Base-by-base conservation (phyloP, 2,329 filamentous ascomycete species). In the Dactylellina leptospora region DNA sequence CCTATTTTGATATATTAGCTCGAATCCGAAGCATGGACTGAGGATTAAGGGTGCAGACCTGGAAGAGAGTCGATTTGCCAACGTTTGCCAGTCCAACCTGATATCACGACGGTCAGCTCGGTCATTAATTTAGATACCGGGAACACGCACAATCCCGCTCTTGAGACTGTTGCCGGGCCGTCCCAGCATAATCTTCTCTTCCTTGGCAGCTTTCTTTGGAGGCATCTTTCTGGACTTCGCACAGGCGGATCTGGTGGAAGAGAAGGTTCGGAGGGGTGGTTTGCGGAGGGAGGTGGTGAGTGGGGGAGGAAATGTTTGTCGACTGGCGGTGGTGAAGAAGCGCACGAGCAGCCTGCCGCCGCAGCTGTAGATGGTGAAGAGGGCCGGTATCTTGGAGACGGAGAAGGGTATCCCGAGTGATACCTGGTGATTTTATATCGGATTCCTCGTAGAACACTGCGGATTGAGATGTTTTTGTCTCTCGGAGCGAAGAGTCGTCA, bases 31-130 rank as follows among this genome's bases (percentile, higher is more conserved):
- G 18, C 18, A 40, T 40, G 1, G n/a, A n/a, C n/a, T n/a, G n/a
- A n/a, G 8, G 13, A 40, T n/a, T 16, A 5, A 16, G 11, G 11
- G 11, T 40, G 13, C 16, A 36, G 54, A 72, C 68, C 85, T 99
- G 96, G 87, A 99, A 99, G 78, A 99, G 88, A 30, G 96, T 99
- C 76, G 95, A 99, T 85, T 99, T 99, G 82, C 95, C 95, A 78
- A 99, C 96, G 82, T 99, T 99, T 82, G 95, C 95, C 79, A 99
- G 88, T 83, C 95, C 95, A 82, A 99, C 92, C 92, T 96, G 27
- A 79, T 77, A 75, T 74, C 74, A 74, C 68, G 74, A 72, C 66
- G 64, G 63, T 75, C 20, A 11, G 13, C 18, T 54, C 11, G 20
- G n/a, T 75, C 18, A 4, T 6, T 10, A 10, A 44, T 44, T 20